phyloP scores from a whole-genome alignment of 495 filamentous ascomycete genomes.

The Trichoderma gamsii region DNA sequence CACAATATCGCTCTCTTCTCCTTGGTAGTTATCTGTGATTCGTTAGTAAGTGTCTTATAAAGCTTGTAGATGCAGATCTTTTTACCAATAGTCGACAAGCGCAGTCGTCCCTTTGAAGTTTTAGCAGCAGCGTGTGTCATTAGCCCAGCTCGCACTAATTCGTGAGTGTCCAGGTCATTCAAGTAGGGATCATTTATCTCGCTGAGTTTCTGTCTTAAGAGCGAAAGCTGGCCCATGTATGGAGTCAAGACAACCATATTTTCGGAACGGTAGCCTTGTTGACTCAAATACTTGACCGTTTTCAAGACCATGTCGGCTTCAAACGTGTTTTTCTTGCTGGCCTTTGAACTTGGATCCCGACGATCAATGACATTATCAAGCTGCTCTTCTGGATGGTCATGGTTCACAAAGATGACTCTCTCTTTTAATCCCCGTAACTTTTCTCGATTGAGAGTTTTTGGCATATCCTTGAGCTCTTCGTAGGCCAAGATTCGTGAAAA shows the following conservation, averaged over 20 bases:
- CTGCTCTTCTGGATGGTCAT: slow-evolving; percentile 48
- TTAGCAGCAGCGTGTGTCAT: slow-evolving; percentile 49
- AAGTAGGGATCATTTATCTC: slow-evolving; percentile 51
- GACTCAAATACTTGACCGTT: slow-evolving; percentile 64
- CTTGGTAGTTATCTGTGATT: slow-evolving; percentile 67
- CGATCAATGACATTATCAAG: slow-evolving; percentile 41
- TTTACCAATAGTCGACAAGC: slow-evolving; percentile 61
- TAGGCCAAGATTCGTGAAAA: slow-evolving; percentile 58
- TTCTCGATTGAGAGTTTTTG: slow-evolving; percentile 44
- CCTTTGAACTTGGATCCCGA: slow-evolving; percentile 42
- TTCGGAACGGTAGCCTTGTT: slow-evolving; percentile 67
- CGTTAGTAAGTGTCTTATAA: not conserved
- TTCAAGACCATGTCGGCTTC: slow-evolving; percentile 64
- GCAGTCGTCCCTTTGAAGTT: slow-evolving; percentile 44
- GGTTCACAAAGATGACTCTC: slow-evolving; percentile 62
- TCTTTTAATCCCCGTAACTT: slow-evolving; percentile 53
- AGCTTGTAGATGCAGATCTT: too few relatives aligned
- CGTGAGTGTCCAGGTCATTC: slow-evolving; percentile 64
- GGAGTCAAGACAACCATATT: slow-evolving; percentile 68
- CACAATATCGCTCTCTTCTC: slow-evolving; percentile 73
- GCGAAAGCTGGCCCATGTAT: slow-evolving; percentile 62
- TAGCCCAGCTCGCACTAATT: slow-evolving; percentile 61
- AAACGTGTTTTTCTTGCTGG: slow-evolving; percentile 58
- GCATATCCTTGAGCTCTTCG: slow-evolving; percentile 55
- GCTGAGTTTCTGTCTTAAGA: slow-evolving; percentile 49